A percentile compares a stretch with the other conserved stretches of the same genome.
These are phyloP conservation scores for Xylaria cubensis DNA, from an alignment of 495 filamentous ascomycete species.

Conservation along the genomic window DNA sequence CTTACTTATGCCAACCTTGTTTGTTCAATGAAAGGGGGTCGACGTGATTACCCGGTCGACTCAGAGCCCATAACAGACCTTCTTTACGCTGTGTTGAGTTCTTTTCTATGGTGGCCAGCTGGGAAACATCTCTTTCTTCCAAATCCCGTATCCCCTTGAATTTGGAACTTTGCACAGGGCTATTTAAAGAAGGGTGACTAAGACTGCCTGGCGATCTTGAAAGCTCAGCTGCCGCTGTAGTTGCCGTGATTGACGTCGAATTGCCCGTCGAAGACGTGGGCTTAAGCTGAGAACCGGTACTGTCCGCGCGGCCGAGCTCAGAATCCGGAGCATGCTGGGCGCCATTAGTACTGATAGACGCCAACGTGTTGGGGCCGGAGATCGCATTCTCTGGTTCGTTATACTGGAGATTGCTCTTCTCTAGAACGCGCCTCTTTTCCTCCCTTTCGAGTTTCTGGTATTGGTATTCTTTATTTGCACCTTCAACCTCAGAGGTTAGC, in stretches of 20 bases:
- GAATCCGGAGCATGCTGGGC: slow-evolving; percentile 59
- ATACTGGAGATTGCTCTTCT: slow-evolving; percentile 86
- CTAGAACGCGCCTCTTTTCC: slow-evolving; percentile 85
- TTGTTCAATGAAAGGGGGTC: slow-evolving; percentile 96
- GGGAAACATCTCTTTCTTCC: slow-evolving; percentile 74
- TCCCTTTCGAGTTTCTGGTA: slow-evolving; percentile 91
- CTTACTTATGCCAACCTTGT: slow-evolving; percentile 98
- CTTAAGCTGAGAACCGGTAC: slow-evolving; percentile 70
- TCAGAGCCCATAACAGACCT: slow-evolving; percentile 92
- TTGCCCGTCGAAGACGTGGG: slow-evolving; percentile 48
- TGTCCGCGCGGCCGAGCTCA: slow-evolving; percentile 74
- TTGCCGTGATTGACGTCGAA: slow-evolving; percentile 31
- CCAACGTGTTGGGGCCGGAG: slow-evolving; percentile 35
- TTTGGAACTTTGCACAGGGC: slow-evolving; percentile 65
- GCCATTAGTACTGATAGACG: slow-evolving; percentile 48
- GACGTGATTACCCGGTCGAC: slow-evolving; percentile 89
- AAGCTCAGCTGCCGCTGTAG: slow-evolving; percentile 40
- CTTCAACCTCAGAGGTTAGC: slow-evolving; percentile 84
- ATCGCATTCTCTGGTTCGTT: slow-evolving; percentile 69
- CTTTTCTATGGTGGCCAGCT: slow-evolving; percentile 54
- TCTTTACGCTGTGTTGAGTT: slow-evolving; percentile 73
- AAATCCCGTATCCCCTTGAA: slow-evolving; percentile 91
- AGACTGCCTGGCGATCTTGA: slow-evolving; percentile 54
- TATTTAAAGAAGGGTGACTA: slow-evolving; percentile 45
- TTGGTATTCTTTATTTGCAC: slow-evolving; percentile 94